These are phyloP conservation scores for Didymella lethalis DNA, from an alignment of 2,329 filamentous ascomycete species.

Conservation along the genomic window DNA sequence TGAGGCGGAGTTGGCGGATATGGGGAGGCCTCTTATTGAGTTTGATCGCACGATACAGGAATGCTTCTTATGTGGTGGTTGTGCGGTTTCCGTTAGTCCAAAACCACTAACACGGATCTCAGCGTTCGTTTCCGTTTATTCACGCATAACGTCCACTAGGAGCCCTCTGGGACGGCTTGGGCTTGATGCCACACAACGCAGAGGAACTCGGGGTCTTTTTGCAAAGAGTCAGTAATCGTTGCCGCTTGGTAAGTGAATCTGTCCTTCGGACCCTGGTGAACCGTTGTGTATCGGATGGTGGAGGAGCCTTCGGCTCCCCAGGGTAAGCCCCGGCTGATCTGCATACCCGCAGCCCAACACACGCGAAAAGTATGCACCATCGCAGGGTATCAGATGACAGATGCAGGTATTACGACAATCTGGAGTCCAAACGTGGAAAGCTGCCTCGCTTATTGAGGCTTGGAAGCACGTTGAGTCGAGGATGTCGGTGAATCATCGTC, in stretches of 20 bases:
- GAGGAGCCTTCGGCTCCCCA: slow-evolving; percentile 15
- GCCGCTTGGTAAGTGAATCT: background rate
- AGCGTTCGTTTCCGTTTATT: background rate
- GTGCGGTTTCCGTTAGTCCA: background rate
- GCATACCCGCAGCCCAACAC: slow-evolving; percentile 14
- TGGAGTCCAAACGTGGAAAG: background rate
- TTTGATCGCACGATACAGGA: background rate
- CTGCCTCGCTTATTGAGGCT: background rate
- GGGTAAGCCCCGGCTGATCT: slow-evolving; percentile 9
- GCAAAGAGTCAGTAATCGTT: background rate
- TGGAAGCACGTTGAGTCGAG: background rate
- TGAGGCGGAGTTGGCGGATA: background rate
- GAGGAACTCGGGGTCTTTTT: background rate
- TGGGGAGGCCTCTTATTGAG: background rate
- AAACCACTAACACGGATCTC: background rate
- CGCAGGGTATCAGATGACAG: background rate
- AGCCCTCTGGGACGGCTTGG: background rate
- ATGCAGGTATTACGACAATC: background rate
- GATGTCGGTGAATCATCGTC: background rate
- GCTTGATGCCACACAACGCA: background rate
- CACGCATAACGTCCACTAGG: too few relatives aligned
- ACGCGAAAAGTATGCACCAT: background rate
- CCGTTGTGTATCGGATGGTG: background rate
- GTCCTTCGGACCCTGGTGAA: background rate
- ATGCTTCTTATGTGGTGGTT: background rate